Base-by-base conservation (phyloP, 257 asterid genomes). In the Rauvolfia tetraphylla region DNA sequence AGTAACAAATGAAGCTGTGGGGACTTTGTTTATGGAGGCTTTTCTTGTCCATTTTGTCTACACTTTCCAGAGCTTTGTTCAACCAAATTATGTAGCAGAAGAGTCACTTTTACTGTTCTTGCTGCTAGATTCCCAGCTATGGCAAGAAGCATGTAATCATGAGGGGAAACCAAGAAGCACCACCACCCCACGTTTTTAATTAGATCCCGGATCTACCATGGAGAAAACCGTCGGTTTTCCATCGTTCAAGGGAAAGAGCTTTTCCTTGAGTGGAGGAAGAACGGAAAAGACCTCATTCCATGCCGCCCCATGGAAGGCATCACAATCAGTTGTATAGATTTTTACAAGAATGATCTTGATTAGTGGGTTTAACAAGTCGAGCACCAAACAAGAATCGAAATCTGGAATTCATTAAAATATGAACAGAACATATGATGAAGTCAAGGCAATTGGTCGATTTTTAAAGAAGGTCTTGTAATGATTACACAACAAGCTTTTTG, bases 191-290 rank as follows among this genome's bases (percentile, higher is more conserved):
- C 56, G 74, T 81, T 79, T 72, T 81, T 68, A 15, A 41, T 17
- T 79, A 76, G 80, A 79, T 67, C n/a, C 71, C 75, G 57, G 76
- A 44, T 66, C 51, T 44, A 53, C 51, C 59, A 65, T 66, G 79
- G 74, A 81, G 80, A 68, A 73, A 72, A 79, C 34, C 81, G 78
- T 42, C 72, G 86, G 85, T 58, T 78, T 79, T 80, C 83, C 80
- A 75, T 80, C 80, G 81, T 79, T 77, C 53, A 65, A 15, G 75
- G 82, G 81, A 62, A 66, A 48, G 71, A 57, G 33, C 82, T 82
- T 80, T 84, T 80, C 49, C 71, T 67, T 18, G 18, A 83, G 90
- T 88, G 92, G 89, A 79, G 85, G 84, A 74, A 46, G 69, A 69
- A 81, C 75, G 72, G 74, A 83, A 14, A 44, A 86, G 74, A 86